Base-by-base conservation (phyloP, 177 flowering plant species). In the Vitis hybrid region DNA sequence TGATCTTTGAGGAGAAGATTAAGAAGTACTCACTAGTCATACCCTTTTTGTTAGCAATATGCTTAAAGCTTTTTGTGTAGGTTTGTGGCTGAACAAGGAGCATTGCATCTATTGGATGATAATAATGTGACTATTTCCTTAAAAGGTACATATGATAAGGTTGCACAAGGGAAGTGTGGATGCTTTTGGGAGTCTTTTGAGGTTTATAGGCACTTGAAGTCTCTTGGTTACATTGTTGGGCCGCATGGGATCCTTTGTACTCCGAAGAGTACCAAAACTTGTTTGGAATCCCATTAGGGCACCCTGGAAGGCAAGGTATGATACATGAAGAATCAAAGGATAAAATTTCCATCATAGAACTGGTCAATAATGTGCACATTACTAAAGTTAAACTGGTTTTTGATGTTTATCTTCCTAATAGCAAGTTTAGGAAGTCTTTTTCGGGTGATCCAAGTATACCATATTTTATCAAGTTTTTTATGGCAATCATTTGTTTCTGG, bases 321-420 rank as follows among this genome's bases (percentile, higher is more conserved):
- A 18, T 40, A 34, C 66, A 75, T 1, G 17, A 40, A 3, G 81
- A 66, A 68, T 14, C 49, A 18, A 76, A 72, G 58, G 77, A 73
- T 1, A 63, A 34, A 51, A 18, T 10, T 65, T 68, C 72, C 5
- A 51, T 85, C n/a, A 55, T 52, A 13, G 63, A 73, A 23, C 23
- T 73, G 64, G 70, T 89, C 23, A 71, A 48, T 34, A 72, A 78
- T 52, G 55, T 89, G 76, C 80, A 76, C 40, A 77, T 91, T 55
- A 64, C 62, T 23, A 34, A 81, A 69, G 59, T 75, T 18, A 78
- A 70, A 67, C 91, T 79, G 10, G 63, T 70, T 85, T 82, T 23
- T 23, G 92, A 90, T 74, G 91, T 94, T 58, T 92, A 85, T 76
- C 83, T 84, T 56, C 97, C 99, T 34, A 91, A 94, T 71, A 83